Evolutionary conservation across 2,329 filamentous ascomycete genomes (phyloP).

Genomic region (Cladophialophora carrionii): DNA sequence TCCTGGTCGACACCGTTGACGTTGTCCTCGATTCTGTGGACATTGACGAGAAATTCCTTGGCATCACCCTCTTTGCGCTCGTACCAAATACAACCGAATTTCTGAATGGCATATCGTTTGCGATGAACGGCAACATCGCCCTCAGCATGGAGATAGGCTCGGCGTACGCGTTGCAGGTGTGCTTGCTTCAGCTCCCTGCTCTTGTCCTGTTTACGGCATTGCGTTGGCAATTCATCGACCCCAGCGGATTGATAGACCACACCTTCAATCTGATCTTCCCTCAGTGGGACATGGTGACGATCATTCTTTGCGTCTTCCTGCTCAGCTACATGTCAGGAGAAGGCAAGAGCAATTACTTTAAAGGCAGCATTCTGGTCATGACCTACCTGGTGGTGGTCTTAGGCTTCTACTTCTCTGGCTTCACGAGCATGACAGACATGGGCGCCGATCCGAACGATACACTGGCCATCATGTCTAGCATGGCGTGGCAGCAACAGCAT

Average conservation of each 20-base stretch:
- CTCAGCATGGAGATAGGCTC: slow-evolving; percentile 99
- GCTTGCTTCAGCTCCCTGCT: slow-evolving; percentile 88
- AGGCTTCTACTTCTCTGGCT: slow-evolving; percentile 85
- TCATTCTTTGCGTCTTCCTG: slow-evolving; percentile 92
- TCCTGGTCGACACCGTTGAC: slow-evolving; percentile 94
- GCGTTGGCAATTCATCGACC: slow-evolving; percentile 63
- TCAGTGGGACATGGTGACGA: slow-evolving; percentile 98
- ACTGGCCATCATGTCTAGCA: slow-evolving; percentile 42
- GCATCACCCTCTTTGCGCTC: slow-evolving; percentile 92
- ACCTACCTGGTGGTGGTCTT: slow-evolving; percentile 90
- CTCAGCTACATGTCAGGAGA: slow-evolving; percentile 98
- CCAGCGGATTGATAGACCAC: slow-evolving; percentile 55
- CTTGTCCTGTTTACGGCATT: slow-evolving; percentile 88
- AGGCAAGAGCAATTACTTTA: slow-evolving; percentile 99
- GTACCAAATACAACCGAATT: slow-evolving; percentile 99
- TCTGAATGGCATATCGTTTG: slow-evolving; percentile 96
- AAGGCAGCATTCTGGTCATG: slow-evolving; percentile 90
- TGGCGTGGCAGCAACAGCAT: slow-evolving; percentile 25
- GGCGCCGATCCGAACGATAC: slow-evolving; percentile 54
- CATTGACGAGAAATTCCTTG: slow-evolving; percentile 95
- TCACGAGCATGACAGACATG: slow-evolving; percentile 57
- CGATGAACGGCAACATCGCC: slow-evolving; percentile 99
- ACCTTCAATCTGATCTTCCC: slow-evolving; percentile 82
- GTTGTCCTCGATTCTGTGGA: slow-evolving; percentile 88
- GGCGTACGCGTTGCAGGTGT: slow-evolving; percentile 94